Base-by-base conservation (phyloP, 352 stramenopile species). In the Nothophytophthora sp. region DNA sequence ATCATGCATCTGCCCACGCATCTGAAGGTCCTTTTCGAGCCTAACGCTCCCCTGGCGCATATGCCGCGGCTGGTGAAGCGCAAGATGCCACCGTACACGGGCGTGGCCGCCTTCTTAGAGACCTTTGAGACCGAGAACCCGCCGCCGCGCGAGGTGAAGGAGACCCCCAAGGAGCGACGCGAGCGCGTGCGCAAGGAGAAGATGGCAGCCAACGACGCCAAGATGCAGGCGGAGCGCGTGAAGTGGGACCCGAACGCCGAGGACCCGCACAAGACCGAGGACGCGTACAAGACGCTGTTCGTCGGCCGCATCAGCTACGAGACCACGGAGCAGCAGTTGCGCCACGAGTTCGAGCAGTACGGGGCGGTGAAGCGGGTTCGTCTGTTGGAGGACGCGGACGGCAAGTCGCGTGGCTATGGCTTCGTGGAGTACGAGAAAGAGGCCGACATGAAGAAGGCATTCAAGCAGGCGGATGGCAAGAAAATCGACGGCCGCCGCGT, bases 341-440 rank as follows among this genome's bases (percentile, higher is more conserved):
- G 96, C 8, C 77, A 97, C 29, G 96, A 99, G 65, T 98, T 99
- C 39, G 94, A 99, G 71, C 78, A 97, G 53, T 98, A 96, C 54
- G 96, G 96, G 1, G 69, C 87, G 0, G 85, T 98, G 30, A 90
- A 95, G 55, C 82, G 77, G n/a, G 73, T 98, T 29, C 69, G 85
- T 7, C 62, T 98, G 18, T 81, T 98, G 10, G 80, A 91, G 39
- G 89, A 97, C 45, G 54, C 73, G 27, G 70, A 92, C 30, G 91
- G 87, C 40, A 98, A 98, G 60, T 97, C 92, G 33, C 76, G 88
- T 24, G 96, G 97, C 34, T 98, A 98, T 72, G 96, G 81, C 8
- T 99, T 99, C 68, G 85, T 99, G n/a, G 97, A 99, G 74, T 99
- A 98, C 67, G 94, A 98, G 55, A 90, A 97, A 56, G 96, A 99